Base-by-base conservation (phyloP, 1,139 yeast species). In the Debaryomycetaceae sp. region DNA sequence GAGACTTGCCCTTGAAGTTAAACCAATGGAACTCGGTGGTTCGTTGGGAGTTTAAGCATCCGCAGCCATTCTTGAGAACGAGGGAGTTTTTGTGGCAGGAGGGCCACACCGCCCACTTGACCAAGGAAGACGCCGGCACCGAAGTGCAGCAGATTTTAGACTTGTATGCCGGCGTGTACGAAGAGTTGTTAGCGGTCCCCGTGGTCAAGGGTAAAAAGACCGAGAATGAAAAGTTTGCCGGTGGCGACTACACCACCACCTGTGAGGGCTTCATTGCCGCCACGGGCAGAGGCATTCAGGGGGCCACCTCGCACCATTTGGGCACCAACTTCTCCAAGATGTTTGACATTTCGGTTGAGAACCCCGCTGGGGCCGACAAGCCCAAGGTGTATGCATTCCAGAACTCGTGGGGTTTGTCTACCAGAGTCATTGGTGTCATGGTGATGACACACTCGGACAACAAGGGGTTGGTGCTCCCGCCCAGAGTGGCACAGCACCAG, bases 21-120 rank as follows among this genome's bases (percentile, higher is more conserved):
- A 91, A 93, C 69, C 99, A 93, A 65, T 93, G 99, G 99, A 93
- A 93, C 68, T 89, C 97, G 15, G 97, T 93, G 33, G 98, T 93
- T 32, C 82, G 99, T 73, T 93, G 98, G 99, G 99, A 93, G 65
- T 93, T 93, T 71, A 93, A 93, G 71, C 97, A 93, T 60, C 99
- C 99, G 36, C 99, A 93, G 66, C 99, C 99, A 35, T 93, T 93
- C 65, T 69, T 93, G 55, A 84, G 99, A 75, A 93, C 98, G 11
- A 83, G 99, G 67, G 99, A 93, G 65, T 93, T 93, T 66, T 73
- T 93, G 60, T 93, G 99, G 99, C 99, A 93, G 68, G 99, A 93
- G 67, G 99, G 99, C 45, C 99, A 93, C 67, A 93, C 98, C 33
- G 98, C 95, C 34, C 95, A 85, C 56, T 74, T 91, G 55, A 83